Evolutionary conservation across 257 asterid genomes (phyloP).

Genomic region (Solanum megistacrolobum): DNA sequence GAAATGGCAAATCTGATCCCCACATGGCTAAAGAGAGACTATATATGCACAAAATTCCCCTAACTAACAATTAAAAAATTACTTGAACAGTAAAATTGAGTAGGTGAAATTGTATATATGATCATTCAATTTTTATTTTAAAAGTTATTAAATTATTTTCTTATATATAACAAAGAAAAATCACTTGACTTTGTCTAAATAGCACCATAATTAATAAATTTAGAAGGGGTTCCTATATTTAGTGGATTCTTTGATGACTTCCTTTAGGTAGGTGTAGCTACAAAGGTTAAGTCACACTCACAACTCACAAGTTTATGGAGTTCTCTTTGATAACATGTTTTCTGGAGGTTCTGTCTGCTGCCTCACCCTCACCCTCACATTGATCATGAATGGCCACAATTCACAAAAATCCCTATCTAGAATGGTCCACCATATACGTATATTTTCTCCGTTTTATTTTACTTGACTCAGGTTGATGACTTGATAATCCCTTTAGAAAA

Average conservation of each 20-base stretch:
- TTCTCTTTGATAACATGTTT: background rate
- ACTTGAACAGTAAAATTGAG: background rate
- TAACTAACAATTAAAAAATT: background rate
- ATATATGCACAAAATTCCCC: background rate
- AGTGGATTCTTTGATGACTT: background rate
- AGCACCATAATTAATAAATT: background rate
- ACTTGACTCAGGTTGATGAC: background rate
- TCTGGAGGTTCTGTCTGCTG: background rate
- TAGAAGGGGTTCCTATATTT: background rate
- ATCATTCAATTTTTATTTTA: background rate
- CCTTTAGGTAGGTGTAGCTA: background rate
- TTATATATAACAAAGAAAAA: background rate
- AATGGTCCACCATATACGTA: background rate
- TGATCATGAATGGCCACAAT: background rate
- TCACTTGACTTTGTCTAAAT: background rate
- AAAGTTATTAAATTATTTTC: background rate
- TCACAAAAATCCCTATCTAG: background rate
- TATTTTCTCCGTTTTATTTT: too few relatives aligned
- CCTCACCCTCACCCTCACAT: background rate
- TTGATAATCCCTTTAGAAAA: background rate
- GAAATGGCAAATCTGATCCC: background rate
- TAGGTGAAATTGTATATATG: background rate
- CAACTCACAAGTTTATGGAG: background rate
- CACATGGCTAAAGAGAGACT: background rate
- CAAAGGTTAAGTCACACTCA: background rate